Conservation (phyloP, 768 basidiomycete genomes). For the Thelephora aurantiotincta region DNA sequence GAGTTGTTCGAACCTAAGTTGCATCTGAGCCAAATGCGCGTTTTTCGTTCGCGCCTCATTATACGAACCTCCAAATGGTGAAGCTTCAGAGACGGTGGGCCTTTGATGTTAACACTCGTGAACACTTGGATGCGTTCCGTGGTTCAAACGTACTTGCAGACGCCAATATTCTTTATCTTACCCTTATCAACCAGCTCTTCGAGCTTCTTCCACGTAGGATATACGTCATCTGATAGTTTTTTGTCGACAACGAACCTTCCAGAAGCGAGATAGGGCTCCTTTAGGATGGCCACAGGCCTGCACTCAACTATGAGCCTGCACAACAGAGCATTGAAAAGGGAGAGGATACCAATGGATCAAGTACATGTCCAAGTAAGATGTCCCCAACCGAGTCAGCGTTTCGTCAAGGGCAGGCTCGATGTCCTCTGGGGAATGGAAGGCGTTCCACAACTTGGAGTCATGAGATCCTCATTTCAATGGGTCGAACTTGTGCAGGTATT, state of each 20-base stretch:
- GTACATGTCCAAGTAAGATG: slow-evolving; percentile 68
- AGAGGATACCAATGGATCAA: slow-evolving; percentile 57
- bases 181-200: slow-evolving; percentile 69
- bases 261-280: slow-evolving; percentile 8
- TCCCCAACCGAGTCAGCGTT: slow-evolving; percentile 42
- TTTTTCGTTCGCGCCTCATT: slow-evolving; percentile 17
- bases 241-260: slow-evolving; percentile 21
- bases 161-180: slow-evolving; percentile 65
- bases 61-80: slow-evolving; percentile 46
- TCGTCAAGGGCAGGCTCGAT: slow-evolving; percentile 56
- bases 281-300: slow-evolving; percentile 56
- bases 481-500: neutral
- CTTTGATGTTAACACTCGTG: neutral
- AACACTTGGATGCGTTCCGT: neutral
- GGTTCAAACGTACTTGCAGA: slow-evolving; percentile 58
- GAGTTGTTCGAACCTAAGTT: slow-evolving; percentile 40
- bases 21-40: slow-evolving; percentile 7
- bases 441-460: slow-evolving; percentile 49
- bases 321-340: neutral
- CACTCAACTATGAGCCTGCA: neutral
- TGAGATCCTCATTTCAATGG: neutral
- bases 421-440: slow-evolving; percentile 60
- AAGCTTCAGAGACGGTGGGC: slow-evolving; percentile 25
- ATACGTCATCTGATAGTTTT: slow-evolving; percentile 51
- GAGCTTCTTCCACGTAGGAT: slow-evolving; percentile 70